phyloP scores from a whole-genome alignment of 805 yeast genomes.

The Zygosaccharomyces bisporus region DNA sequence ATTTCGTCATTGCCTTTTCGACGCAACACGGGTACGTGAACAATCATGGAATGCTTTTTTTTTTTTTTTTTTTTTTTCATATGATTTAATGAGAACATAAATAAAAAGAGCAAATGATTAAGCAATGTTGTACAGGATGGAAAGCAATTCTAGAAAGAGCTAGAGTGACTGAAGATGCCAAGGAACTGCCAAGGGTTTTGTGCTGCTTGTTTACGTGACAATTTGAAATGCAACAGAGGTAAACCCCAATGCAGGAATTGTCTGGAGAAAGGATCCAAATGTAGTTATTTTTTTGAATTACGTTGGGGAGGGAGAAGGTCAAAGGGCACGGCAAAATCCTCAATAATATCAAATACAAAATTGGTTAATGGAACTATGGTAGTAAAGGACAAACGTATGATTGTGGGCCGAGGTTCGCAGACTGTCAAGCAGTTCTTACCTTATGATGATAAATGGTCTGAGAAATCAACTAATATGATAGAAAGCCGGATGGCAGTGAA shows the following conservation, averaged over 20 bases:
- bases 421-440: conserved; percentile 1
- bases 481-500: neutral
- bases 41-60: neutral
- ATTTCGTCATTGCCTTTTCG: neutral
- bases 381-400: conserved; percentile 2
- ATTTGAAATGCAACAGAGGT: conserved; percentile 64
- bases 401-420: conserved; percentile 1
- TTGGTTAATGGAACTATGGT: conserved; percentile 3
- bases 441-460: neutral
- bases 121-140: neutral
- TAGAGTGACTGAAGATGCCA: neutral
- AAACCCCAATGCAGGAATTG: conserved; percentile 65
- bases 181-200: conserved; percentile 5
- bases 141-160: neutral
- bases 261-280: conserved; percentile 39
- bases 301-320: conserved; percentile 49
- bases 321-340: conserved; percentile 10
- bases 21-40: neutral
- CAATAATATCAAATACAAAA: conserved; percentile 10
- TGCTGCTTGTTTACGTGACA: conserved; percentile 48
- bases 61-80: no score
- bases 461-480: neutral
- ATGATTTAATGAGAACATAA: no score
- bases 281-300: conserved; percentile 62
- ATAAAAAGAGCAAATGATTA: neutral